Evolutionary conservation across 2,329 filamentous ascomycete species (phyloP).

Genomic region (Gaeumannomyces sp.): DNA sequence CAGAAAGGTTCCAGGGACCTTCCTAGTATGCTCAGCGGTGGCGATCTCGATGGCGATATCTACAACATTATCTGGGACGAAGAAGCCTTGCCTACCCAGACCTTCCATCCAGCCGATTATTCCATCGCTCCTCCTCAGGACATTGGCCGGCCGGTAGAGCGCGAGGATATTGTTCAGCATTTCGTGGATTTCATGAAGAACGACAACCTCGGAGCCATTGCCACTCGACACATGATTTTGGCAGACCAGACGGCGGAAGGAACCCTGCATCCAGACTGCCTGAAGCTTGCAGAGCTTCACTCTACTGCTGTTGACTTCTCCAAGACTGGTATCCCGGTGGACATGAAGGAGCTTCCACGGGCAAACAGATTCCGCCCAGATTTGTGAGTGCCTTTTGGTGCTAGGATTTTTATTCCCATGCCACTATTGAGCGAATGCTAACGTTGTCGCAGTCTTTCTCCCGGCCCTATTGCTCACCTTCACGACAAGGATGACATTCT

Average conservation of each 20-base stretch:
- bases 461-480: conserved; percentile 36
- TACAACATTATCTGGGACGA: conserved; percentile 75
- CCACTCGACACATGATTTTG: conserved; percentile 55
- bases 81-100: conserved; percentile 34
- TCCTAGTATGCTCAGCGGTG: conserved; percentile 71
- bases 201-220: conserved; percentile 60
- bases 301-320: conserved; percentile 71
- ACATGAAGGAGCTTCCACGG: conserved; percentile 36
- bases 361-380: conserved; percentile 40
- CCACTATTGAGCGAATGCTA: conserved; percentile 3
- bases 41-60: conserved; percentile 77
- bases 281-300: conserved; percentile 54
- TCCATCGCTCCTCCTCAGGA: conserved; percentile 48
- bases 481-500: conserved; percentile 38
- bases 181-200: conserved; percentile 73
- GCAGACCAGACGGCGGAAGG: conserved; percentile 52
- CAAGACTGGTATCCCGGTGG: conserved; percentile 61
- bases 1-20: conserved; percentile 65
- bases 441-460: conserved; percentile 32
- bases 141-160: conserved; percentile 53
- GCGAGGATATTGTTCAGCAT: conserved; percentile 68
- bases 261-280: conserved; percentile 45
- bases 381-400: conserved; percentile 37
- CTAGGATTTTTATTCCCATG: neutral
- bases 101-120: conserved; percentile 63